Evolutionary conservation across 495 filamentous ascomycete species (phyloP).

Genomic region (Aspergillus nanangensis): DNA sequence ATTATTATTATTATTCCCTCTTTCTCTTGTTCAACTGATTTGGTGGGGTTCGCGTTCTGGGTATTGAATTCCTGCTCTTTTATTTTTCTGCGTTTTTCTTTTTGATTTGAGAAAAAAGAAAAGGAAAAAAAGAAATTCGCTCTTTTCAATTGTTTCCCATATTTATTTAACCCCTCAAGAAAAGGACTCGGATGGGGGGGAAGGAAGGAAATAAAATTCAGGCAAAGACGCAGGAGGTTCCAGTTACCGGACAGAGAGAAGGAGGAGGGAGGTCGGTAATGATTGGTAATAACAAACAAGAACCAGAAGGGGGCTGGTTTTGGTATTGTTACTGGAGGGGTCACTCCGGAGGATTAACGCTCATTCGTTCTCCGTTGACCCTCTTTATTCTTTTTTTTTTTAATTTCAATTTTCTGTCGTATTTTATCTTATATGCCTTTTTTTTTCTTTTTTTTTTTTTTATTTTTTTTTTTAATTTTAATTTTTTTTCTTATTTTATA

Average conservation of each 20-base stretch:
- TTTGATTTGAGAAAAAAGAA: conserved; percentile 15
- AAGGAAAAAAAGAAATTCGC: conserved; percentile 9
- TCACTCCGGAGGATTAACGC: conserved; percentile 14
- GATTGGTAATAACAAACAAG: conserved; percentile 14
- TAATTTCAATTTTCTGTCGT: neutral
- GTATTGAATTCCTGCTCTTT: too few species aligned
- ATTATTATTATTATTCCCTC: neutral
- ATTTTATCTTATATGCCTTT: neutral
- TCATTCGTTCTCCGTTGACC: conserved; percentile 15
- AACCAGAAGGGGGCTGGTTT: conserved; percentile 12
- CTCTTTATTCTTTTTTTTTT: neutral
- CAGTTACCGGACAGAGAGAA: conserved; percentile 4
- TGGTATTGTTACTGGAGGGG: conserved; percentile 15
- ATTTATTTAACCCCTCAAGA: neutral
- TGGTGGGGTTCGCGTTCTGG: neutral
- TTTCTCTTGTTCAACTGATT: neutral
- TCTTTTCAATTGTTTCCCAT: neutral
- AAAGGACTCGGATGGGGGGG: neutral
- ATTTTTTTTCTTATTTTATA: neutral
- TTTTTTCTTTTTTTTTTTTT: neutral
- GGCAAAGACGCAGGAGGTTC: too few species aligned
- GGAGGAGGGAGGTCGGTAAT: conserved; percentile 5
- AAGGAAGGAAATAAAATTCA: conserved; percentile 14
- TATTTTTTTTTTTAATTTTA: neutral
- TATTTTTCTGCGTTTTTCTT: neutral